Percentiles rank a stretch among this genome's conserved stretches.
phyloP scores from a whole-genome alignment of 805 yeast species.

The Kuraishia ogatae region DNA sequence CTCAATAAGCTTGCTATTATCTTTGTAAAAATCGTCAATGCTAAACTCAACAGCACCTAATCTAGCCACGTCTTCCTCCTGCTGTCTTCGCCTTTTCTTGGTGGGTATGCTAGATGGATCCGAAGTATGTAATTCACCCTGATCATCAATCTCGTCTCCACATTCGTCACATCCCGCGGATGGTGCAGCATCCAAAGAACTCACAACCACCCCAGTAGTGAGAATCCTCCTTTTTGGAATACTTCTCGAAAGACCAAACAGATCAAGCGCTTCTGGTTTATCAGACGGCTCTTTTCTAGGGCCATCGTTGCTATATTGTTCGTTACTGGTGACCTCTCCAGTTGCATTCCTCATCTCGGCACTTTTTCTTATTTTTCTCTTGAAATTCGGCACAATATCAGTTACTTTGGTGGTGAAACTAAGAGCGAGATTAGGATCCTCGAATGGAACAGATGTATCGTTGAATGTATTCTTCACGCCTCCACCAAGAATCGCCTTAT shows the following conservation, averaged over 20 bases:
- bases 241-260: neutral
- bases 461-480: constrained; percentile 16
- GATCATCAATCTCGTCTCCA: neutral
- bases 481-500: constrained; percentile 10
- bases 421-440: constrained; percentile 3
- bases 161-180: neutral
- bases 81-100: neutral
- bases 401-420: constrained; percentile 8
- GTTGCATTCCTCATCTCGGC: neutral
- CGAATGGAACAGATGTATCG: constrained; percentile 8
- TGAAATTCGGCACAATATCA: constrained; percentile 13
- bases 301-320: too few relatives aligned
- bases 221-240: neutral
- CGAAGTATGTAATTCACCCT: neutral
- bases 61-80: constrained; percentile 1
- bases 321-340: too few relatives aligned
- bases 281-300: too few relatives aligned
- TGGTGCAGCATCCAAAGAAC: neutral
- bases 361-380: neutral
- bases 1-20: constrained; percentile 20
- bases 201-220: neutral
- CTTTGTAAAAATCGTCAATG: constrained; percentile 27
- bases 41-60: constrained; percentile 17
- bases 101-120: neutral
- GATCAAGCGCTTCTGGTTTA: neutral